Conservation (phyloP, 2,329 filamentous ascomycete genomes). For the Apiospora marii region DNA sequence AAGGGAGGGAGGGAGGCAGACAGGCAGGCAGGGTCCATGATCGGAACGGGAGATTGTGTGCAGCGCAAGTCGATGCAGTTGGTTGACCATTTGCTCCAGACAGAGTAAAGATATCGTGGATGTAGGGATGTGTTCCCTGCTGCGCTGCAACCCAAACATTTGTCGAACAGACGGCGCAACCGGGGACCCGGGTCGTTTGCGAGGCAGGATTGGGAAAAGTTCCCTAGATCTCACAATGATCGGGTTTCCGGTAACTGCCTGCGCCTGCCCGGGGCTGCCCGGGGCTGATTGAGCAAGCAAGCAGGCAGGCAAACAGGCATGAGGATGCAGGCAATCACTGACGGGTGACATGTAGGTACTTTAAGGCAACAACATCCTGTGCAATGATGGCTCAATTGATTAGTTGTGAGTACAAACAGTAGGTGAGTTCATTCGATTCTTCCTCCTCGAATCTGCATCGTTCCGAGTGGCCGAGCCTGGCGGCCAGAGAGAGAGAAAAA, state of each 20-base stretch:
- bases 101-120: conserved; percentile 16
- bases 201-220: background rate
- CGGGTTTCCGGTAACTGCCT: conserved; percentile 1
- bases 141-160: conserved; percentile 17
- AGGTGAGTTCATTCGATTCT: background rate
- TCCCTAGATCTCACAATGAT: conserved; percentile 13
- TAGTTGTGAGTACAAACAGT: background rate
- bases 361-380: background rate
- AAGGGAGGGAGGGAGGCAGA: background rate
- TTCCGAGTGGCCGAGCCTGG: conserved; percentile 8
- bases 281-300: background rate
- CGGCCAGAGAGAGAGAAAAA: background rate
- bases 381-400: background rate
- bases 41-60: conserved; percentile 5
- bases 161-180: background rate
- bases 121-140: background rate
- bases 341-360: background rate
- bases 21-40: background rate
- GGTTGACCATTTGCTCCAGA: background rate
- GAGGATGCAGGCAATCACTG: background rate
- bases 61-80: background rate
- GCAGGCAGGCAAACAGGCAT: background rate
- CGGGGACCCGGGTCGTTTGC: conserved; percentile 15
- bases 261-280: background rate
- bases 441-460: conserved; percentile 9